Evolutionary conservation across 768 basidiomycete species (phyloP).

Genomic region (Nidularia pulvinata): DNA sequence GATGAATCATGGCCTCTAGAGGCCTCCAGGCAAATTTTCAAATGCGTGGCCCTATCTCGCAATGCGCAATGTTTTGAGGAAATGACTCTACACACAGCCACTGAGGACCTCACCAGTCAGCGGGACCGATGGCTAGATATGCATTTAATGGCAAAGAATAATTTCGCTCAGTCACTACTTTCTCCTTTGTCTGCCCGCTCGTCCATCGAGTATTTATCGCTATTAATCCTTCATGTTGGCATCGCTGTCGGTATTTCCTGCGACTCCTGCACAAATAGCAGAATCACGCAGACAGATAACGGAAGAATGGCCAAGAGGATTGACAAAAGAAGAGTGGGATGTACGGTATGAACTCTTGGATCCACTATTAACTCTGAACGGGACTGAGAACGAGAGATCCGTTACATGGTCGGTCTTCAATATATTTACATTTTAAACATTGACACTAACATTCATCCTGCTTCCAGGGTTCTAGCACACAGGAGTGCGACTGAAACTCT

Average conservation of each 20-base stretch:
- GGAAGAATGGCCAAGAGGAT: conserved; percentile 40
- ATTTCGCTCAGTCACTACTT: background rate
- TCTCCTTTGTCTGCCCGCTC: background rate
- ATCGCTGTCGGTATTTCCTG: conserved; percentile 41
- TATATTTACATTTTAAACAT: background rate
- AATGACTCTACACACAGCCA: too few relatives aligned
- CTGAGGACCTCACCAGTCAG: too few relatives aligned
- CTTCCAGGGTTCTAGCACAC: conserved; percentile 55
- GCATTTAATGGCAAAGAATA: background rate
- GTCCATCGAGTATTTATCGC: background rate
- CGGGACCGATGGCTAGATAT: too few relatives aligned
- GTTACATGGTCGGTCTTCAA: too few relatives aligned
- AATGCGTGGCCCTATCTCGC: too few relatives aligned
- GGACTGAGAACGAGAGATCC: too few relatives aligned
- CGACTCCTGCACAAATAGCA: conserved; percentile 42
- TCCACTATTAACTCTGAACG: background rate
- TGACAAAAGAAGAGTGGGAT: conserved; percentile 44
- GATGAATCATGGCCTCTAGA: too few relatives aligned
- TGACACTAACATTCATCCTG: background rate
- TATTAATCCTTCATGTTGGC: conserved; percentile 1
- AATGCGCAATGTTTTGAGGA: too few relatives aligned
- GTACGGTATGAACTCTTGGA: conserved; percentile 37
- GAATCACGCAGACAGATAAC: conserved; percentile 37
- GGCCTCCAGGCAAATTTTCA: too few relatives aligned
- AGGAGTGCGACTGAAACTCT: conserved; percentile 46